Evolutionary conservation across 306 rosid species (phyloP).

Genomic region (Herpetospermum pedunculosum): DNA sequence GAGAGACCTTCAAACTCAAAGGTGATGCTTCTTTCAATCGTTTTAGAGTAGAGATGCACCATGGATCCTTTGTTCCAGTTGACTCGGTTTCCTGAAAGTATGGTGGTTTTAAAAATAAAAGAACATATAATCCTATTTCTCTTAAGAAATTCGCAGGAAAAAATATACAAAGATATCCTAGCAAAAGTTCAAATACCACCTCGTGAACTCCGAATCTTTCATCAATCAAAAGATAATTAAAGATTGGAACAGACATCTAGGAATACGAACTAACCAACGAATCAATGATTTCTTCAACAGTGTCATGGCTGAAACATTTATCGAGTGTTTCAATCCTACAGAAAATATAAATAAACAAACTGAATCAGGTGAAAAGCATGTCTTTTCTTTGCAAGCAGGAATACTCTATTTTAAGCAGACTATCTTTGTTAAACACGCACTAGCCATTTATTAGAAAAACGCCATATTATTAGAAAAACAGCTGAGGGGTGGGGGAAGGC

Average conservation of each 20-base stretch:
- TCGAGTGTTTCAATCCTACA: constrained; percentile 61
- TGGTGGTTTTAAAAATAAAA: not conserved
- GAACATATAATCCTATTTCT: not conserved
- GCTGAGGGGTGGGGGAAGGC: not conserved
- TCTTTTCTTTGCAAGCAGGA: not conserved
- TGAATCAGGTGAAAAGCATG: not conserved
- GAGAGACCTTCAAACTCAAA: constrained; percentile 76
- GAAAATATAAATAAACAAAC: constrained; percentile 9
- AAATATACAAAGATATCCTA: not conserved
- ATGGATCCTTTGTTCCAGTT: constrained; percentile 51
- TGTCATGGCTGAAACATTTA: constrained; percentile 66
- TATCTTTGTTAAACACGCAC: not conserved
- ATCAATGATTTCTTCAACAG: constrained; percentile 83
- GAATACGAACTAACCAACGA: constrained; percentile 32
- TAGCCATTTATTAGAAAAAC: not conserved
- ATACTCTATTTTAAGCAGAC: not conserved
- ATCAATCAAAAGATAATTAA: not conserved
- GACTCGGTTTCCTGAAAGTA: constrained; percentile 51
- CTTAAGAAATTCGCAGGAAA: not conserved
- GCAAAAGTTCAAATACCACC: not conserved
- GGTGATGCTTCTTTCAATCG: constrained; percentile 85
- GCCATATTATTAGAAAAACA: not conserved
- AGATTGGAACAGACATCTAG: not conserved
- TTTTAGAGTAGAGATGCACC: constrained; percentile 56
- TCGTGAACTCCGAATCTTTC: not conserved